Evolutionary conservation across 805 yeast genomes (phyloP), one percentile per base, ranked within the genome.

Genomic region (Metschnikowia orientalis): DNA sequence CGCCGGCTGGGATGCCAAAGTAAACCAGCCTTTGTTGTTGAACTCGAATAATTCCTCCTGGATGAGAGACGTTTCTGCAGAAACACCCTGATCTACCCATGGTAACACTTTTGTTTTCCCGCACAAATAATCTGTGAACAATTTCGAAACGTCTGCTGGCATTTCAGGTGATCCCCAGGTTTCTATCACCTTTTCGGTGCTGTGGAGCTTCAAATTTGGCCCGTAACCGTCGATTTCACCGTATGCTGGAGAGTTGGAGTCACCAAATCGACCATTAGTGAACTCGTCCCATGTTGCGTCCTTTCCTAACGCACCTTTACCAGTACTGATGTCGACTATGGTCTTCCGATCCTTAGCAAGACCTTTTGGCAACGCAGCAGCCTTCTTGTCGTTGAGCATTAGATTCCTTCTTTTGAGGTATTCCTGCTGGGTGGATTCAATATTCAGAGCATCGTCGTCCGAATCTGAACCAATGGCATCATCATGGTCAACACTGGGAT

Each of bases 161-260:
- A 67, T 65, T 19, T 65, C 72, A 4, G 96, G 95, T 33, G 69
- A 63, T 0, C 95, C 95, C 96, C 97, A 89, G 12, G 77, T 65
- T 34, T 74, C 75, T 30, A 71, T 64, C 1, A 94, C 94, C 50
- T 71, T 75, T 22, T 73, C 68, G 8, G 78, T 71, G 6, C 65
- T 44, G 28, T 81, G 73, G 4, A 86, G 79, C 51, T 89, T 89
- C 49, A 92, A 72, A 2, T 83, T 76, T 0, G 97, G 95, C 2
- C 97, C 97, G 56, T 90, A 92, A 18, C 97, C 97, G 56, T 89
- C 97, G 48, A 90, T 86, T 61, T 90, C 97, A 67, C 97, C 98
- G 59, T 84, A 90, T 1, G 97, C 97, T 12, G 97, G 96, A 20
- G 95, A 86, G 50, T 92, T 71, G 0, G 95, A 84, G 61, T 88